These are phyloP conservation scores for Misopates orontium DNA, from an alignment of 257 asterid genomes.

Conservation along the genomic window DNA sequence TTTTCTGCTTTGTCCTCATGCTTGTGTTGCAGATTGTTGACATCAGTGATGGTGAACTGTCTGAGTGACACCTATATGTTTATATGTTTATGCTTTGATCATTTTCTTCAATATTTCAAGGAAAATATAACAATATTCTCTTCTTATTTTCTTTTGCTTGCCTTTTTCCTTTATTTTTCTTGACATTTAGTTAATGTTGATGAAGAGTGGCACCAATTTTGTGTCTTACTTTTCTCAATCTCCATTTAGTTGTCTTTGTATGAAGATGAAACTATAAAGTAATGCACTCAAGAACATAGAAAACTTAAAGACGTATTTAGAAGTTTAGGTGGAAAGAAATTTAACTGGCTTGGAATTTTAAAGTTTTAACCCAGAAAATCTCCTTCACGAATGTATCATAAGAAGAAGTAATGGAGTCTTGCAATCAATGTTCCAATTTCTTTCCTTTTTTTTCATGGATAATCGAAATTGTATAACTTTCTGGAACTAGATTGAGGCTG, in stretches of 20 bases:
- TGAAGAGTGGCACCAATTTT: constrained; percentile 3
- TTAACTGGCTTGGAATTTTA: background rate
- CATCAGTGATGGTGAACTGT: too few relatives aligned
- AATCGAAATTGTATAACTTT: background rate
- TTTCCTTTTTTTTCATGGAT: background rate
- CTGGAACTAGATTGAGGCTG: constrained; percentile 8
- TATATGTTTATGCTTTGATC: too few relatives aligned
- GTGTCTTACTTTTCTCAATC: background rate
- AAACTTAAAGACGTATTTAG: background rate
- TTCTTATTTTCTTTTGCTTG: too few relatives aligned
- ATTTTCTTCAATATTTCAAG: too few relatives aligned
- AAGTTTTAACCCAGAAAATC: background rate
- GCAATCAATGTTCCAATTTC: background rate
- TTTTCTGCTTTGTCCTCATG: too few relatives aligned
- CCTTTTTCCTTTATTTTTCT: too few relatives aligned
- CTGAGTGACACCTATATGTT: too few relatives aligned
- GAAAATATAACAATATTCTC: too few relatives aligned
- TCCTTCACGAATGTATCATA: background rate
- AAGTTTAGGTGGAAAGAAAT: background rate
- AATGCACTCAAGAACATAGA: background rate
- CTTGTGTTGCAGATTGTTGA: too few relatives aligned
- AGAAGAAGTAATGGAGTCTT: background rate
- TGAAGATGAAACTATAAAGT: constrained; percentile 1
- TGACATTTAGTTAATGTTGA: constrained; percentile 1
- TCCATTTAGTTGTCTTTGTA: background rate